Base-by-base conservation (phyloP, 495 filamentous ascomycete genomes). In the Podospora didyma region DNA sequence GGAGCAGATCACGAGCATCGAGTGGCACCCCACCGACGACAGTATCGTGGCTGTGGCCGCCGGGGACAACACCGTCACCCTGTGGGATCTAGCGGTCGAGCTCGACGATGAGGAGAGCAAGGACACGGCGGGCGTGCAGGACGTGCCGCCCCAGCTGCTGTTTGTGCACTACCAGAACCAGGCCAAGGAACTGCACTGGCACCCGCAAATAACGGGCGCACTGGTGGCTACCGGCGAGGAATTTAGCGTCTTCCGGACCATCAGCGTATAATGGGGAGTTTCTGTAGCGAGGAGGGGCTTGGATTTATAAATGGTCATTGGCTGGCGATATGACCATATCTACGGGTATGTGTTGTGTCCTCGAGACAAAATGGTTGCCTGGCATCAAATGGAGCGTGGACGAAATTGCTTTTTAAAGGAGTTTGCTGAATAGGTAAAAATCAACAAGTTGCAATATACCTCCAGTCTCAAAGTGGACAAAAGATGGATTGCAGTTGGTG, bases 11-110 rank as follows among this genome's bases (percentile, higher is more conserved):
- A 97, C 94, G 16, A 90, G 88, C 67, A 80, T 98, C 21, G 93
- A 98, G 73, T 98, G 95, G 92, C 93, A 98, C 72, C 94, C 94
- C 16, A 89, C 88, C 2, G 94, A 98, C 61, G 93, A 98, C 73
- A 91, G 86, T 69, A 93, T 97, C 54, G 85, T 98, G 16, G 89
- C 89, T 7, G 91, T 97, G 19, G 92, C 89, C 9, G 90, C 90
- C 2, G 94, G 91, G 17, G 94, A 98, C 69, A 92, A 92, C 68
- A 96, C 92, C 10, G 80, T 97, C 22, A 97, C 94, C 1, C 76
- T 97, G 45, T 98, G 94, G 94, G 94, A 98, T 86, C 69, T 98
- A 68, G 89, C 90, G 3, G 94, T 98, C 39, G 94, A 98, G 74
- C 61, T 97, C 54, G 94, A 98, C 63, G 94, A 97, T 63, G 94